Conservation (phyloP, 371 early-diverging fungal genomes). For the Amoeboaphelidium protococcarum region DNA sequence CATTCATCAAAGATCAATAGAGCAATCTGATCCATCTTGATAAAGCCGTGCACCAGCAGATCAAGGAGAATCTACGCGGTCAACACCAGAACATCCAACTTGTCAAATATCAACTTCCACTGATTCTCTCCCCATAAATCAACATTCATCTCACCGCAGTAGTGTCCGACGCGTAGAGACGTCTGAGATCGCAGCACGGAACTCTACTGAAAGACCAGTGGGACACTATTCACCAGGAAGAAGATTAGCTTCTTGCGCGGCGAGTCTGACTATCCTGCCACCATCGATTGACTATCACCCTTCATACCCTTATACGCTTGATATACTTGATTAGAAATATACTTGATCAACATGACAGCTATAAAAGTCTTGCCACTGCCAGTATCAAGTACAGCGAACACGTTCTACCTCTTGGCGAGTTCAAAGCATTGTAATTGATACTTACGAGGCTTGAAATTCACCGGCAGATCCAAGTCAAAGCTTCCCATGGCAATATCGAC, state of each 20-base stretch:
- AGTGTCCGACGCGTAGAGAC: conserved; percentile 22
- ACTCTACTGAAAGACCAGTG: conserved; percentile 60
- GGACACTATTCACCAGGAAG: conserved; percentile 62
- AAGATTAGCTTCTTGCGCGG: conserved; percentile 17
- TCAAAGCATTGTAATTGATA: too few species aligned
- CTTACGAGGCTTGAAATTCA: too few species aligned
- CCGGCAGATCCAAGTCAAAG: too few species aligned
- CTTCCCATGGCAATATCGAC: too few species aligned
- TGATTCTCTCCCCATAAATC: conserved; percentile 25
- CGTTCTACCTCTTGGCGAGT: conserved; percentile 35
- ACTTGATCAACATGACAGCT: conserved; percentile 50
- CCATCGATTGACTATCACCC: background rate
- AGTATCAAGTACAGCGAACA: conserved; percentile 65
- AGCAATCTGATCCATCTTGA: conserved; percentile 34
- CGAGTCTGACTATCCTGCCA: background rate
- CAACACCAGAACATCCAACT: conserved; percentile 48
- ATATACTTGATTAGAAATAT: conserved; percentile 17
- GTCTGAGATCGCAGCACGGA: conserved; percentile 33
- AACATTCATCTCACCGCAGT: conserved; percentile 36
- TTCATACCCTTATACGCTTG: conserved; percentile 5
- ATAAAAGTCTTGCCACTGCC: conserved; percentile 83
- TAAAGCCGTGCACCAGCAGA: conserved; percentile 33
- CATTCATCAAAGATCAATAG: conserved; percentile 76
- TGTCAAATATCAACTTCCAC: conserved; percentile 27
- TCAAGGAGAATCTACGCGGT: conserved; percentile 60